Conservation (phyloP, 2,329 filamentous ascomycete species). For the Penicillium sp. region DNA sequence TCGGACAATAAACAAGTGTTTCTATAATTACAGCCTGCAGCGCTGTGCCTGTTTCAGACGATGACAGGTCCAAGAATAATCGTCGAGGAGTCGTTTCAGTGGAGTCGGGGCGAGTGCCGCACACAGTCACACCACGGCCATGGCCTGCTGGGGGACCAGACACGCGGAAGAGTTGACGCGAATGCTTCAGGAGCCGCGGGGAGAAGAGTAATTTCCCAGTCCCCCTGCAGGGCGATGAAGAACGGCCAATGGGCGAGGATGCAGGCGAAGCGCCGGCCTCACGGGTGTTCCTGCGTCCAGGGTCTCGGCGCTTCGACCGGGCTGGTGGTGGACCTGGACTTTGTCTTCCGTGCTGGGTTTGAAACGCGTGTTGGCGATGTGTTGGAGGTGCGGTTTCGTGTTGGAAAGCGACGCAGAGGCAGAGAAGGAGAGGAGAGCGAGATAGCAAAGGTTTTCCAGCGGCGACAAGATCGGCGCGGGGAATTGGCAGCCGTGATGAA, state of each 20-base stretch:
- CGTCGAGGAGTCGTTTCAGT: conserved; percentile 19
- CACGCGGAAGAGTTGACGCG: conserved; percentile 7
- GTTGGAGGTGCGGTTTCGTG: too few relatives aligned
- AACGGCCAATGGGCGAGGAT: conserved; percentile 17
- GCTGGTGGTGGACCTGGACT: not conserved
- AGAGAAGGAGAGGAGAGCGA: too few relatives aligned
- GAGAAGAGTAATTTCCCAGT: conserved; percentile 18
- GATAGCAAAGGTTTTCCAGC: not conserved
- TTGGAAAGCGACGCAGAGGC: too few relatives aligned
- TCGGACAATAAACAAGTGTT: conserved; percentile 17
- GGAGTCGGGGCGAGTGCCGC: conserved; percentile 10
- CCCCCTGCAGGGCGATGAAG: conserved; percentile 18
- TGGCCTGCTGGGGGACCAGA: conserved; percentile 10
- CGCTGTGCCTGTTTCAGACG: conserved; percentile 22
- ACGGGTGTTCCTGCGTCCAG: conserved; percentile 16
- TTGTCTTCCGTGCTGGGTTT: too few relatives aligned
- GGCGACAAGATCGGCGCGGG: not conserved
- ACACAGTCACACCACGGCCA: conserved; percentile 13
- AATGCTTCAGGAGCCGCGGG: conserved; percentile 24
- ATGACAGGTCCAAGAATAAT: conserved; percentile 25
- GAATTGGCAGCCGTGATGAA: too few relatives aligned
- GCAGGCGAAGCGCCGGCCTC: conserved; percentile 23
- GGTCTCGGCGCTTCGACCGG: conserved; percentile 17
- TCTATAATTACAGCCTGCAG: conserved; percentile 22
- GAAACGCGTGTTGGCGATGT: too few relatives aligned